These are phyloP conservation scores for Penicillium canariense DNA, from an alignment of 495 filamentous ascomycete genomes.

Conservation along the genomic window DNA sequence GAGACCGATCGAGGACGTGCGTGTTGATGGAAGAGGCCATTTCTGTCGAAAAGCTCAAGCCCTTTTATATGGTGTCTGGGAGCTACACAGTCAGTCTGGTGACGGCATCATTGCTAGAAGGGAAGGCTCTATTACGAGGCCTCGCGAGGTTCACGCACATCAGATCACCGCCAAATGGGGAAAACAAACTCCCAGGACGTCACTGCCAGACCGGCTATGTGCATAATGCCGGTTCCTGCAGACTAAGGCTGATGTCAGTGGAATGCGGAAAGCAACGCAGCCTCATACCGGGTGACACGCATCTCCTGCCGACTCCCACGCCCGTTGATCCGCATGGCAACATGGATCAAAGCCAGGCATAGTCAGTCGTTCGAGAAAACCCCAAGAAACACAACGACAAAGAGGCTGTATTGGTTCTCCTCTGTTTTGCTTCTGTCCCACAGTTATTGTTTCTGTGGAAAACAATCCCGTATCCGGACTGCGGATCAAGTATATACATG, in stretches of 20 bases:
- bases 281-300: constrained; percentile 3
- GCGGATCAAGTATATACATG: not conserved
- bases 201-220: not conserved
- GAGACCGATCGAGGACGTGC: not conserved
- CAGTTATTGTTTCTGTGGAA: not conserved
- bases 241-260: constrained; percentile 15
- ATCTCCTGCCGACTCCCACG: not conserved
- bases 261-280: constrained; percentile 8
- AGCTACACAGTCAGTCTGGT: not conserved
- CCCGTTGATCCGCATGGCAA: constrained; percentile 4
- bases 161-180: not conserved
- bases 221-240: not conserved
- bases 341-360: not conserved
- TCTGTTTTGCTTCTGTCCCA: not conserved
- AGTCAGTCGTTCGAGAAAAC: not conserved
- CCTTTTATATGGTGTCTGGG: not conserved
- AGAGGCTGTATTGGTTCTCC: not conserved
- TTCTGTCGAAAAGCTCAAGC: not conserved
- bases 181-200: not conserved
- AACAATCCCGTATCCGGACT: too few species aligned
- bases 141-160: not conserved
- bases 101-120: not conserved
- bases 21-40: not conserved
- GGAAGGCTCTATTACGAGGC: too few species aligned
- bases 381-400: not conserved